Evolutionary conservation across 495 filamentous ascomycete species (phyloP).

Genomic region (Recurvomyces mirabilis): DNA sequence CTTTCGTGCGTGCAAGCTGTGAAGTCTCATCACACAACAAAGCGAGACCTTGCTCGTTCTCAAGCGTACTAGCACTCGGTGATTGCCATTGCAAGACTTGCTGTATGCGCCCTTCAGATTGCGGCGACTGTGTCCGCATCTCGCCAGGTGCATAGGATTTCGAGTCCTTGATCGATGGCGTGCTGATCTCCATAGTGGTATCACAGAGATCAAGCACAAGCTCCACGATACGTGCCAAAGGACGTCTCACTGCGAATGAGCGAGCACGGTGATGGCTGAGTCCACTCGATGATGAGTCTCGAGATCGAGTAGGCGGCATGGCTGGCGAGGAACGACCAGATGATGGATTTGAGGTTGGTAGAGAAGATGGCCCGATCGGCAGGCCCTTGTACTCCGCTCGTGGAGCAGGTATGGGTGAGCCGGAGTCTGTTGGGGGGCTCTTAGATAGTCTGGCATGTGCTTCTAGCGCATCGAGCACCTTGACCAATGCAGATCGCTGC

Average conservation of each 20-base stretch:
- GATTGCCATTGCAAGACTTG: constrained; percentile 95
- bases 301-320: constrained; percentile 55
- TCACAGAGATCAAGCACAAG: constrained; percentile 90
- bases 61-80: constrained; percentile 78
- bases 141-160: constrained; percentile 49
- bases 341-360: constrained; percentile 46
- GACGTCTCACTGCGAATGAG: constrained; percentile 79
- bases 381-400: constrained; percentile 84
- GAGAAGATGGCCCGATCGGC: constrained; percentile 65
- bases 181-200: constrained; percentile 88
- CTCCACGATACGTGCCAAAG: constrained; percentile 84
- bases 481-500: constrained; percentile 91
- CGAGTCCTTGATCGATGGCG: constrained; percentile 77
- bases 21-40: constrained; percentile 80
- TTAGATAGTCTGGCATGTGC: constrained; percentile 57
- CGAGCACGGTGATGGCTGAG: constrained; percentile 63
- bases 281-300: constrained; percentile 65
- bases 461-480: constrained; percentile 83
- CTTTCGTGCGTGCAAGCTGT: constrained; percentile 67
- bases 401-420: constrained; percentile 34
- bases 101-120: constrained; percentile 83
- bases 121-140: constrained; percentile 82
- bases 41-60: constrained; percentile 88
- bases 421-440: constrained; percentile 17
- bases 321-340: constrained; percentile 59